Percentiles rank a stretch among this genome's conserved stretches.
Evolutionary conservation across 345 rosid genomes (phyloP).

Genomic region (Euclidium syriacum): DNA sequence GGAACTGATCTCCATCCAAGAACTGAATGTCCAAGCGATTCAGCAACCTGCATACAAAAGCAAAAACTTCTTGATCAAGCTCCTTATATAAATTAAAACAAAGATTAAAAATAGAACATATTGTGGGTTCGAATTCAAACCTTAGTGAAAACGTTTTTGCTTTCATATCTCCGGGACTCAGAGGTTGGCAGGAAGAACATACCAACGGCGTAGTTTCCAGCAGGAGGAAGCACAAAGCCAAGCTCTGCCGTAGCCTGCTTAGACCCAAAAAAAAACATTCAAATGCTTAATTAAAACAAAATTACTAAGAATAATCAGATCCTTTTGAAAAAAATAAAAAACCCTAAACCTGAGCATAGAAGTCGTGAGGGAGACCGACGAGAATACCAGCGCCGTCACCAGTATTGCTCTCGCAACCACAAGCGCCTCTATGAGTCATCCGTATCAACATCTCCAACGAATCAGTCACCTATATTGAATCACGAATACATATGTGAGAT

Average conservation of each 20-base stretch:
- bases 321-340: not conserved
- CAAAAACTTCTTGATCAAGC: not conserved
- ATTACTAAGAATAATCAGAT: not conserved
- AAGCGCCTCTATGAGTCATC: slow-evolving; percentile 97
- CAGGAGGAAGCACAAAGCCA: slow-evolving; percentile 80
- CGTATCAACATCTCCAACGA: slow-evolving; percentile 92
- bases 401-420: slow-evolving; percentile 96
- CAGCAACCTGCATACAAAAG: slow-evolving; percentile 60
- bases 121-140: slow-evolving; percentile 32
- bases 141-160: slow-evolving; percentile 85
- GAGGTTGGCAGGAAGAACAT: slow-evolving; percentile 92
- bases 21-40: slow-evolving; percentile 88
- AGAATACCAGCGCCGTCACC: slow-evolving; percentile 99
- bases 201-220: slow-evolving; percentile 88
- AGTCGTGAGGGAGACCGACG: slow-evolving; percentile 79
- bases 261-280: slow-evolving; percentile 1
- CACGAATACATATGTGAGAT: not conserved
- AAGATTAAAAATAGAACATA: not conserved
- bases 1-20: slow-evolving; percentile 96
- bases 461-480: slow-evolving; percentile 58
- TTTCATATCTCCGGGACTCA: slow-evolving; percentile 62
- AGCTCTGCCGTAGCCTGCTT: slow-evolving; percentile 57
- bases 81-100: not conserved
- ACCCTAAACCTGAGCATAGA: slow-evolving; percentile 56
- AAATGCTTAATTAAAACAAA: not conserved